Conservation (phyloP, 768 basidiomycete species). For the Russula sp. region DNA sequence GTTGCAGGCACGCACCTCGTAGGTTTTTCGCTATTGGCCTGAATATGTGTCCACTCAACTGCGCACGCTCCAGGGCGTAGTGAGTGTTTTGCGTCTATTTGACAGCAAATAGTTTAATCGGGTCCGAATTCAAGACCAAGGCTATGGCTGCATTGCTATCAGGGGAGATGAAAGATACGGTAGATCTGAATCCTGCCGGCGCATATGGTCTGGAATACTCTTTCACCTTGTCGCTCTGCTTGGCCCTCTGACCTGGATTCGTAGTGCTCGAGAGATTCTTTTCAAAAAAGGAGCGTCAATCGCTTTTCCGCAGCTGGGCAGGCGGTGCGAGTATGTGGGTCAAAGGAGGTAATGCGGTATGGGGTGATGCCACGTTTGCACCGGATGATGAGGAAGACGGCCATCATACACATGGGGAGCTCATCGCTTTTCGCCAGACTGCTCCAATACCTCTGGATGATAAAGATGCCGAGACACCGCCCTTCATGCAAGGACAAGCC, state of each 20-base stretch:
- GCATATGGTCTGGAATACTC: conserved; percentile 49
- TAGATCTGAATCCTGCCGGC: conserved; percentile 76
- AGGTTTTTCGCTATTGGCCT: conserved; percentile 25
- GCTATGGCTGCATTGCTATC: conserved; percentile 93
- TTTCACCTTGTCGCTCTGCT: background rate
- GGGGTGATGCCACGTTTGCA: conserved; percentile 71
- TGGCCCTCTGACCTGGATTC: background rate
- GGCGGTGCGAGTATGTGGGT: conserved; percentile 93
- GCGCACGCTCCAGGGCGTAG: conserved; percentile 53
- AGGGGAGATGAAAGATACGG: conserved; percentile 94
- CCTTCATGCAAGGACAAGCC: conserved; percentile 10
- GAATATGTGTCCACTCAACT: background rate
- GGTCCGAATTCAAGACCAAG: conserved; percentile 56
- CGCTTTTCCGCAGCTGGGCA: conserved; percentile 91
- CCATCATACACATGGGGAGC: conserved; percentile 67
- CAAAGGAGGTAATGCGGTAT: conserved; percentile 81
- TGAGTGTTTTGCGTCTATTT: conserved; percentile 33
- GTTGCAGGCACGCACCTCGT: conserved; percentile 87
- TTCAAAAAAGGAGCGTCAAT: conserved; percentile 80
- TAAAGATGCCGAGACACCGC: conserved; percentile 22
- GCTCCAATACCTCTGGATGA: conserved; percentile 2
- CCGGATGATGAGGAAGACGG: conserved; percentile 65
- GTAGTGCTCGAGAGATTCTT: conserved; percentile 84
- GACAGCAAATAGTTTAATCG: background rate
- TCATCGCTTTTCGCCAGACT: conserved; percentile 68